Percentiles rank a stretch among this genome's conserved stretches.
These are phyloP conservation scores for Penicillium desertorum DNA, from an alignment of 495 filamentous ascomycete species.

Conservation along the genomic window DNA sequence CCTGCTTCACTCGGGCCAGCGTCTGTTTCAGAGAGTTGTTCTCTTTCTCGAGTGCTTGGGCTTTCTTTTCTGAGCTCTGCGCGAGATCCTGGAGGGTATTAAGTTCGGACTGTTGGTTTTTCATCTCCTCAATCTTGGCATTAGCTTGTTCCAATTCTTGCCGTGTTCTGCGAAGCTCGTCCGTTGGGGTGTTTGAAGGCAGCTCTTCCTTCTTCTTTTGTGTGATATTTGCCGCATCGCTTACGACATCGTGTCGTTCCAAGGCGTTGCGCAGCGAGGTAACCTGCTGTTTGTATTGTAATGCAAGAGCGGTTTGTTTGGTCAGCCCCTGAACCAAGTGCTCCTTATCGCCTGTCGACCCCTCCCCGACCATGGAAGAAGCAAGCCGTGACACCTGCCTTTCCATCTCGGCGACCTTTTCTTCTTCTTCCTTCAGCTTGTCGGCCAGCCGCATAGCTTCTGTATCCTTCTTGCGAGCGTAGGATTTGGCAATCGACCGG, in stretches of 20 bases:
- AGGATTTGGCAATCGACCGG: conserved; percentile 81
- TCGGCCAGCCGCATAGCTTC: conserved; percentile 71
- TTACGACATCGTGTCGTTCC: conserved; percentile 50
- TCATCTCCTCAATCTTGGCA: conserved; percentile 60
- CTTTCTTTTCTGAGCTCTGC: conserved; percentile 65
- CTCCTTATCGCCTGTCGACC: conserved; percentile 47
- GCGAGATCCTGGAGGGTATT: conserved; percentile 53
- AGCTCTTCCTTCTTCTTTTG: conserved; percentile 49
- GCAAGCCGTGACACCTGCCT: conserved; percentile 60
- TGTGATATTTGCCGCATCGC: conserved; percentile 40
- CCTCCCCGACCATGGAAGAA: conserved; percentile 51
- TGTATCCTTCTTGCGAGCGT: conserved; percentile 83
- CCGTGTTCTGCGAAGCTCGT: conserved; percentile 43
- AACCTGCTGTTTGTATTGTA: conserved; percentile 67
- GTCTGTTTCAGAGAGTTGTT: conserved; percentile 53
- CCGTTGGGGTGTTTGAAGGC: conserved; percentile 42
- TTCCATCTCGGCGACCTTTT: conserved; percentile 55
- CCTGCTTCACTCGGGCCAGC: conserved; percentile 53
- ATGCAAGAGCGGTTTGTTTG: conserved; percentile 64
- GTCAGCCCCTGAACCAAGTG: conserved; percentile 58
- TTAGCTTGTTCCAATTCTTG: conserved; percentile 57
- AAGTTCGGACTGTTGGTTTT: conserved; percentile 50
- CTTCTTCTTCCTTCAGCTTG: conserved; percentile 64
- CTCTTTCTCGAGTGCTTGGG: conserved; percentile 58
- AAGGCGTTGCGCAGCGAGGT: conserved; percentile 55